Evolutionary conservation across 345 rosid genomes (phyloP), one percentile per base, ranked within the genome.

Genomic region (Microcos paniculata): DNA sequence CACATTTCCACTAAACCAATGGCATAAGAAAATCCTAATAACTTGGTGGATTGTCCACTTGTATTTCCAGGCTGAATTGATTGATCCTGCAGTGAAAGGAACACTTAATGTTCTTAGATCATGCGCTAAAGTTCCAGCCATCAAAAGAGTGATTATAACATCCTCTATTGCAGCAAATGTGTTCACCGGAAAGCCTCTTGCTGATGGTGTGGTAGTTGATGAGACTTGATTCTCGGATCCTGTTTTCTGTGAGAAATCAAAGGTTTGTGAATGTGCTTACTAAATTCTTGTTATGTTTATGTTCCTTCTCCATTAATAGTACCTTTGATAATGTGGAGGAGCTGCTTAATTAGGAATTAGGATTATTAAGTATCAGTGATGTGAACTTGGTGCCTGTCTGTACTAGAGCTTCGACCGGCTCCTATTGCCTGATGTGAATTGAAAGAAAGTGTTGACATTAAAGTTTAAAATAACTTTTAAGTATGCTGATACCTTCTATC

Each of bases 1-100:
- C n/a, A n/a, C n/a, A n/a, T 61, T 61, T 61, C 31, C 64, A 15
- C 21, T 15, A 4, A 61, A 15, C 1, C 42, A 14, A 30, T 6
- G 4, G n/a, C 21, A 15, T 61, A 16, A 14, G 6, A 15, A 11
- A 31, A 31, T 30, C 10, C 42, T 30, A 21, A 62, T 61, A 33
- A 28, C 33, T n/a, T 18, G 11, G 42, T 24, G 33, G 24, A 66
- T 1, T 14, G 18, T 66, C 12, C 33, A 45, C 35, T 26, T 45
- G 15, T 4, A 33, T n/a, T 85, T 83, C 8, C 83, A 80, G 84
- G 75, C 61, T 4, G 84, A 85, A 40, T 0, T 35, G 6, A 35
- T 35, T 35, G 40, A 35, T 3, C 40, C 1, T 35, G 40, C 40
- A 7, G 40, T 35, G 40, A 35, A 35, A 7, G 40, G 40, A 3